Conservation (phyloP, 257 asterid species). For the Nemophila menziesii region DNA sequence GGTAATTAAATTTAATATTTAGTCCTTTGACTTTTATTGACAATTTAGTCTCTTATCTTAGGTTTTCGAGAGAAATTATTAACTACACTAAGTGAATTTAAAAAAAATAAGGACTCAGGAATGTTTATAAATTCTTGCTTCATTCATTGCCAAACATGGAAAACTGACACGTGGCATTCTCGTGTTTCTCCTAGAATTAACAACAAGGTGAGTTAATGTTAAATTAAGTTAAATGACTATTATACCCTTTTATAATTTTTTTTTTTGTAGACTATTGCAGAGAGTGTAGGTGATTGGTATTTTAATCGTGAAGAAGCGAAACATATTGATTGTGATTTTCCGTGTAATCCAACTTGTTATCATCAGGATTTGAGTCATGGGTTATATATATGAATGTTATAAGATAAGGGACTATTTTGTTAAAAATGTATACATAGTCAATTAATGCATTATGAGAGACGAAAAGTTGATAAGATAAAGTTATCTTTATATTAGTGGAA, state of each 20-base stretch:
- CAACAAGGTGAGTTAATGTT: slow-evolving; percentile 40
- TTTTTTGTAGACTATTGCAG: slow-evolving; percentile 63
- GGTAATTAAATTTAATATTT: slow-evolving; percentile 33
- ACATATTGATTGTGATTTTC: slow-evolving; percentile 62
- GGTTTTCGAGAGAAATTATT: slow-evolving; percentile 71
- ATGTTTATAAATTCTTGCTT: slow-evolving; percentile 79
- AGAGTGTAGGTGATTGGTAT: slow-evolving; percentile 90
- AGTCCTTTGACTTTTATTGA: neutral
- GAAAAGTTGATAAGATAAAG: neutral
- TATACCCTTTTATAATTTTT: no score
- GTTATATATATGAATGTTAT: slow-evolving; percentile 7
- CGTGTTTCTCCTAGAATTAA: slow-evolving; percentile 74
- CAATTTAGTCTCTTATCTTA: slow-evolving; percentile 10
- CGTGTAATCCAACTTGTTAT: slow-evolving; percentile 90
- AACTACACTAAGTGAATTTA: slow-evolving; percentile 33
- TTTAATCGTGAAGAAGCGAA: slow-evolving; percentile 47
- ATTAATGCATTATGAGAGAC: neutral
- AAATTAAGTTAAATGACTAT: no score
- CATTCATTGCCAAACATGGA: slow-evolving; percentile 83
- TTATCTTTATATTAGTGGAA: neutral
- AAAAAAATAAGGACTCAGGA: slow-evolving; percentile 43
- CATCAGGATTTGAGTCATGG: slow-evolving; percentile 36
- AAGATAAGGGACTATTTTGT: neutral
- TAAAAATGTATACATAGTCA: no score
- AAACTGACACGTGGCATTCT: slow-evolving; percentile 76